Base-by-base conservation (phyloP, 1,139 yeast genomes). In the Schwanniomyces etchellsii region DNA sequence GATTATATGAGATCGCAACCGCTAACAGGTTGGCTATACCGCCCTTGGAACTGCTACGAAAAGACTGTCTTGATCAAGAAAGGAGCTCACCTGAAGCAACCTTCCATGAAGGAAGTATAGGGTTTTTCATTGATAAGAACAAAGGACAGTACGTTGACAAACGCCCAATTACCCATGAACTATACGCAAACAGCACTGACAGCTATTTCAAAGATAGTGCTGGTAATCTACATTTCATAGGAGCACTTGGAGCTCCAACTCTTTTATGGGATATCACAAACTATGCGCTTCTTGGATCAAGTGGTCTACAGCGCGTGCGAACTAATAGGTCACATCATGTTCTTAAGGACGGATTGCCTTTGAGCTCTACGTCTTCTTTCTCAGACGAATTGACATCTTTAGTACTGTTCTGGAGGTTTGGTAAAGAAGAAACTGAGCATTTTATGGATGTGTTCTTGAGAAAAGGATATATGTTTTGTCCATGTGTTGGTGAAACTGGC, bases 391-490 rank as follows among this genome's bases (percentile, higher is more conserved):
- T 3, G 15, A 26, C 6, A 20, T 27, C n/a, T n/a, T n/a, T n/a
- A n/a, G n/a, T n/a, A n/a, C n/a, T n/a, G n/a, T n/a, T n/a, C n/a
- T n/a, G n/a, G n/a, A n/a, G n/a, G n/a, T 5, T 16, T 32, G 11
- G 44, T 7, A 46, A 44, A 29, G 39, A 42, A 10, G 63, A 53
- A 34, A 60, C 67, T 2, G 57, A 60, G 35, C 33, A 37, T 23
- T 57, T 61, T 33, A 50, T 57, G 4, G 44, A 52, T 5, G 46
- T 50, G 3, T 68, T 65, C 35, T 64, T 68, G 38, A 47, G 50
- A 17, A 52, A 55, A 30, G 51, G 66, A 10, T 70, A 65, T 39
- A 68, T 65, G 0, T 60, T 59, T 38, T 60, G 57, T 35, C 60
- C 60, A 29, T 53, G 65, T 11, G 60, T 64, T 39, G 57, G 55